Evolutionary conservation across 163 green algal species (phyloP), one percentile per base, ranked within the genome.

Genomic region (Picocystis sp.): DNA sequence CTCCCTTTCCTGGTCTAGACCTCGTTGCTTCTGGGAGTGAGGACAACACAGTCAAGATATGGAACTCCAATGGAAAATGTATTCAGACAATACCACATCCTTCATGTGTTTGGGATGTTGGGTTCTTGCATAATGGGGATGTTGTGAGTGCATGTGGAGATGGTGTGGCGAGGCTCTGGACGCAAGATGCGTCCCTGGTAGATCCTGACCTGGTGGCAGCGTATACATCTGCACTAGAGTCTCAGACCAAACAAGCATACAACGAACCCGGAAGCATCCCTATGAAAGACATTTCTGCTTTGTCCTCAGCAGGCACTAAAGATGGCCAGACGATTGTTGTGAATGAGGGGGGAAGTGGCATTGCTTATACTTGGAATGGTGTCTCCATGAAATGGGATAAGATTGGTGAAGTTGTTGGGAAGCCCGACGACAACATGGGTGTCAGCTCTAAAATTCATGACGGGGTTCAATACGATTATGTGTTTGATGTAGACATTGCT

Each of bases 401-500:
- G 56, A 66, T 93, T 19, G 83, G 86, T 15, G 72, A 84, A 47
- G 79, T 94, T 21, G 64, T 86, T 33, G 70, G 58, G 5, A 72
- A 67, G 45, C 72, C 70, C 2, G 45, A 46, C 22, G 57, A 52
- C 15, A 54, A 69, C 19, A 55, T 73, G 62, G 60, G 48, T 2
- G 50, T 61, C 21, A 48, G 44, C 56, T 13, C 25, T 35, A 61
- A 75, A 49, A 65, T 62, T 60, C 56, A 74, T 52, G 21, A 65
- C 17, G 74, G 70, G 2, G 51, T 50, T 13, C 56, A 79, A 61
- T 92, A 76, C 56, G 84, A 93, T 72, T 86, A 71, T 55, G 83
- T 97, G 35, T 94, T 98, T 72, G 86, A 96, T 57, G 88, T 98
- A 33, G 89, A 96, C 48, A 64, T 92, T 12, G 70, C 66, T 12